Conservation (phyloP, 2,329 filamentous ascomycete genomes). For the Penicillium sp. region DNA sequence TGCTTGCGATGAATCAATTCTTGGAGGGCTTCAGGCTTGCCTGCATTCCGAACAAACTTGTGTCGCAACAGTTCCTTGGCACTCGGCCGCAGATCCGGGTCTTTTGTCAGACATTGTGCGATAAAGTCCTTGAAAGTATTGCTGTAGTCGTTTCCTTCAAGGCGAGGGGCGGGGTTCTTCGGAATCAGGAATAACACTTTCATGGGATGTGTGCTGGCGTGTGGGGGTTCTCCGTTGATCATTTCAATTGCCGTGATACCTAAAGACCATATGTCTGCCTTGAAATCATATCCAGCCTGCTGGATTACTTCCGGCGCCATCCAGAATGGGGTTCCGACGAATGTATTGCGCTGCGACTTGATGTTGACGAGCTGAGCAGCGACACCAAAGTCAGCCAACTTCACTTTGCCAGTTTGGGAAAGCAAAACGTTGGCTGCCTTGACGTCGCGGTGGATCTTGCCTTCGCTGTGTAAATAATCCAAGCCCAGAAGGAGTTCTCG, state of each 20-base stretch:
- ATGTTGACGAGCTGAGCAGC: conserved; percentile 96
- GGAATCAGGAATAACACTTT: conserved; percentile 90
- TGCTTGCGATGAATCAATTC: conserved; percentile 80
- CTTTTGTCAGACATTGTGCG: conserved; percentile 84
- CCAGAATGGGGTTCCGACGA: conserved; percentile 96
- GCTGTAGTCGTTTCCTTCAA: conserved; percentile 79
- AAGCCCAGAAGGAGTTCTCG: conserved; percentile 85
- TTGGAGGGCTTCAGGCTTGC: conserved; percentile 82
- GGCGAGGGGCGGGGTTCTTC: conserved; percentile 77
- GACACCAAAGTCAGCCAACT: conserved; percentile 95
- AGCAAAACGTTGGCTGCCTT: conserved; percentile 95
- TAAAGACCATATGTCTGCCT: conserved; percentile 90
- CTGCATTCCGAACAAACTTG: conserved; percentile 81
- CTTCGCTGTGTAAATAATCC: conserved; percentile 88
- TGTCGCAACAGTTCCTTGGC: conserved; percentile 86
- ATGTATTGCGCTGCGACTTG: conserved; percentile 95
- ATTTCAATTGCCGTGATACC: conserved; percentile 91
- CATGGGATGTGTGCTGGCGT: conserved; percentile 85
- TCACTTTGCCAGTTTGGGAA: conserved; percentile 86
- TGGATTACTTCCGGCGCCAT: conserved; percentile 96
- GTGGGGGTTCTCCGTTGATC: conserved; percentile 82
- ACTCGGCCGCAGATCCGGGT: conserved; percentile 77
- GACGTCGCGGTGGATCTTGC: conserved; percentile 95
- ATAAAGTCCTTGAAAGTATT: conserved; percentile 94
- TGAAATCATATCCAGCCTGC: conserved; percentile 79